Base-by-base conservation (phyloP, 2,329 filamentous ascomycete genomes). In the Alternaria burnsii region DNA sequence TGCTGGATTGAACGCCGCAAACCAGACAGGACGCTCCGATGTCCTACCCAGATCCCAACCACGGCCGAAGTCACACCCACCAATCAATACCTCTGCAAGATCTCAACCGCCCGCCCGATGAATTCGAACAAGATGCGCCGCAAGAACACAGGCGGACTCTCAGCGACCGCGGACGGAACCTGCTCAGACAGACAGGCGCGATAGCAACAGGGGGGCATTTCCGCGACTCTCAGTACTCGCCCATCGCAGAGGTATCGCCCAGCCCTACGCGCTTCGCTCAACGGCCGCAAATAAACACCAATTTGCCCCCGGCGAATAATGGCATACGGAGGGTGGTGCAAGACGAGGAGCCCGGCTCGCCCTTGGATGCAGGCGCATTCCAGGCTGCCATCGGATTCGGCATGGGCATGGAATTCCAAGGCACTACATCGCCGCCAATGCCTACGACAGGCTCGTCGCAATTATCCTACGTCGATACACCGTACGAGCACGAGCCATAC, bases 71-170 rank as follows among this genome's bases (percentile, higher is more conserved):
- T 63, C 82, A 84, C 28, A 79, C 80, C 59, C 81, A 83, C 61
- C 85, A 86, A 71, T 89, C 89, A 63, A 94, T 95, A 80, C 91
- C 90, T 61, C 82, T 94, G 59, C 89, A 89, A 77, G 86, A 82
- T 68, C 78, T 83, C 61, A 77, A 77, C 65, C 76, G 76, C 48
- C 78, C 77, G 62, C 76, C 76, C 22, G 78, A 78, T 62, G 68
- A 76, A 36, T 59, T 76, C 48, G 69, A 74, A 44, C 63, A 73
- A 28, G 61, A 68, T 58, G 71, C 71, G 51, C 66, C 72, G 52
- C 65, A 71, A 18, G 68, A 76, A 55, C 72, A 77, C 58, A 79
- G 82, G 66, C 73, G 80, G 55, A 83, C 81, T n/a, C 76, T 84
- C 60, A 83, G 81, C 71, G 82, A 84, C 59, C 76, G 82, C 69